Conservation (phyloP, 1,284 basidiomycete species). For the Inonotus hispidus region DNA sequence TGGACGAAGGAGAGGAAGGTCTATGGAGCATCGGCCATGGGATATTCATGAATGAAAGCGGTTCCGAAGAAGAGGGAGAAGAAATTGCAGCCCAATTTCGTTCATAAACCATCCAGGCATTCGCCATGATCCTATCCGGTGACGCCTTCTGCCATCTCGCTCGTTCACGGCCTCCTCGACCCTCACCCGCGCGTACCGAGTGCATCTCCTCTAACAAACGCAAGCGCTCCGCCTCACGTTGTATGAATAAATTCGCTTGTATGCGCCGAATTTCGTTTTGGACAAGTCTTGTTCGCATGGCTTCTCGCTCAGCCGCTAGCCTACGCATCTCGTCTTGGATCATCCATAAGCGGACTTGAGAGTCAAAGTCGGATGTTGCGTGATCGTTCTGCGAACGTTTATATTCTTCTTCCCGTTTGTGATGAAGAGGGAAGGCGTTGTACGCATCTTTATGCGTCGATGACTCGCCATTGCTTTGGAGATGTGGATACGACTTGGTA, state of each 20-base stretch:
- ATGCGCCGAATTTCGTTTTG: slow-evolving; percentile 30
- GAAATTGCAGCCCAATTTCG: slow-evolving; percentile 48
- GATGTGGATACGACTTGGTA: slow-evolving; percentile 24
- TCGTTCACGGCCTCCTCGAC: slow-evolving; percentile 12
- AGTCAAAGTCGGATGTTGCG: slow-evolving; percentile 41
- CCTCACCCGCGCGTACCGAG: slow-evolving; percentile 17
- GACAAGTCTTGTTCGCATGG: slow-evolving; percentile 27
- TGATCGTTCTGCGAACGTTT: slow-evolving; percentile 7
- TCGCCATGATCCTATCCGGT: slow-evolving; percentile 26
- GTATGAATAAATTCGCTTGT: slow-evolving; percentile 22
- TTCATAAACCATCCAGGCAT: slow-evolving; percentile 60
- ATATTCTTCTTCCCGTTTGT: not conserved
- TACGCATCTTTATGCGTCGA: not conserved
- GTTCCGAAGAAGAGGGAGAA: slow-evolving; percentile 35
- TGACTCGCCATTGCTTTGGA: slow-evolving; percentile 21
- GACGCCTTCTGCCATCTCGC: slow-evolving; percentile 2
- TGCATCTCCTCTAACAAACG: slow-evolving; percentile 42
- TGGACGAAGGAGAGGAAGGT: slow-evolving; percentile 41
- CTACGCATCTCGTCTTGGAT: slow-evolving; percentile 31
- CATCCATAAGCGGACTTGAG: slow-evolving; percentile 49
- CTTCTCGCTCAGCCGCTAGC: slow-evolving; percentile 29
- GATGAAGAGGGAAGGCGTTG: not conserved
- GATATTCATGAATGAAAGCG: slow-evolving; percentile 51
- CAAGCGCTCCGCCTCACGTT: slow-evolving; percentile 31
- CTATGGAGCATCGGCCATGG: slow-evolving; percentile 60